phyloP scores from a whole-genome alignment of 495 filamentous ascomycete genomes.

The Astrothelium subdiscretum region DNA sequence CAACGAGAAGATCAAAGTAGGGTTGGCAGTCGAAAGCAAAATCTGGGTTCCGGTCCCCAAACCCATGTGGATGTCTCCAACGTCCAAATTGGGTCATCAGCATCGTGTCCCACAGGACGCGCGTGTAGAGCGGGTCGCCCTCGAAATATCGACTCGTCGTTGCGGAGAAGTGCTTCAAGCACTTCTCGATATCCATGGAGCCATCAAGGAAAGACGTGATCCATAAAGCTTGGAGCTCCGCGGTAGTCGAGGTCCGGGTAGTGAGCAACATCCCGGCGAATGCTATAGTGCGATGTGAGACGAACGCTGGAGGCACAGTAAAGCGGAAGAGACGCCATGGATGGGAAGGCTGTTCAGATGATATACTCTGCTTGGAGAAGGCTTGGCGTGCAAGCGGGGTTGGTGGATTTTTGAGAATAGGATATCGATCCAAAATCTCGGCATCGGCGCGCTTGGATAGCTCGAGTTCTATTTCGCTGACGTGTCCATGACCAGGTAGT shows the following conservation, averaged over 20 bases:
- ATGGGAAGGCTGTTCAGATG: neutral
- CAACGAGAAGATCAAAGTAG: slow-evolving; percentile 63
- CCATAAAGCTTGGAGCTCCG: slow-evolving; percentile 22
- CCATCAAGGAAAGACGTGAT: slow-evolving; percentile 34
- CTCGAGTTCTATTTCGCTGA: slow-evolving; percentile 7
- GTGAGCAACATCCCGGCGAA: slow-evolving; percentile 17
- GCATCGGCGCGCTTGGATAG: slow-evolving; percentile 40
- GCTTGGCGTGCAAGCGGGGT: neutral
- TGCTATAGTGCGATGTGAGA: slow-evolving; percentile 15
- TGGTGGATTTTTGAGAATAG: slow-evolving; percentile 42
- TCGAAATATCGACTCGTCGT: neutral
- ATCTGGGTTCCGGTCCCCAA: slow-evolving; percentile 52
- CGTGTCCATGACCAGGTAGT: slow-evolving; percentile 7
- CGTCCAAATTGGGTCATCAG: slow-evolving; percentile 56
- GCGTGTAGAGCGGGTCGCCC: neutral
- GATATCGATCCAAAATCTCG: slow-evolving; percentile 57
- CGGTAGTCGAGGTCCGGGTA: slow-evolving; percentile 15
- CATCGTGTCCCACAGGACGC: slow-evolving; percentile 43
- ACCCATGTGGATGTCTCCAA: slow-evolving; percentile 57
- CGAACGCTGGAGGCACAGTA: slow-evolving; percentile 19
- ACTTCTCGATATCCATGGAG: slow-evolving; percentile 8
- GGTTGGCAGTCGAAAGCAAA: slow-evolving; percentile 67
- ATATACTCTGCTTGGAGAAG: neutral
- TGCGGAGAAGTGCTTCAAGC: neutral
- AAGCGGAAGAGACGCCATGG: slow-evolving; percentile 21